Percentiles rank a stretch among this genome's conserved stretches.
Conservation (phyloP, 2,329 filamentous ascomycete species). For the Neofusicoccum parvum region DNA sequence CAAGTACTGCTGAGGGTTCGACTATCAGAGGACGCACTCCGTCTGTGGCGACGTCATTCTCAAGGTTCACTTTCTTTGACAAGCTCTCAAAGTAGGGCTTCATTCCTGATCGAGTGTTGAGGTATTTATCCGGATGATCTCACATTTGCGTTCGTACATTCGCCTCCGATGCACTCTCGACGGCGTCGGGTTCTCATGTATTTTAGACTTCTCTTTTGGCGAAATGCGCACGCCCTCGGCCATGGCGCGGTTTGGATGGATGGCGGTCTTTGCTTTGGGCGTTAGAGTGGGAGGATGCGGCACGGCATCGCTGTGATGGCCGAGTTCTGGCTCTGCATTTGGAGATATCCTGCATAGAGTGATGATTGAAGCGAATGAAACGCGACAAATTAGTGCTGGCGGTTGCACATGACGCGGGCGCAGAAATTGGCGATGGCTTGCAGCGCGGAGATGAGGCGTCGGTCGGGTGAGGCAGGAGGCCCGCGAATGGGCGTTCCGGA, state of each 20-base stretch:
- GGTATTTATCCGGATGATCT: no score
- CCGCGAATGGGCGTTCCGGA: background rate
- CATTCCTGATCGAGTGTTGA: background rate
- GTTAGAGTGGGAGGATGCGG: background rate
- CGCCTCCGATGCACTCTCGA: no score
- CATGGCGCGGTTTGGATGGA: background rate
- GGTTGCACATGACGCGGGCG: background rate
- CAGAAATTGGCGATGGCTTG: background rate
- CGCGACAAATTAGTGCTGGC: background rate
- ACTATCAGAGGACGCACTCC: background rate
- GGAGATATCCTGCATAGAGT: background rate
- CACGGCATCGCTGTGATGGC: background rate
- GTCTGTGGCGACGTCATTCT: background rate
- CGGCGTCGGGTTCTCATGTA: background rate
- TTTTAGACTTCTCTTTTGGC: background rate
- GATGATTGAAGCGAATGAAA: background rate
- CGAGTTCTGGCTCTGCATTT: background rate
- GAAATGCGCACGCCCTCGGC: background rate
- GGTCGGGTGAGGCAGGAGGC: background rate
- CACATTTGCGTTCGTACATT: no score
- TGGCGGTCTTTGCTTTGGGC: background rate
- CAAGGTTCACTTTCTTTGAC: conserved; percentile 1
- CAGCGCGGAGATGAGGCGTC: background rate
- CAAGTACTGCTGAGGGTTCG: background rate
- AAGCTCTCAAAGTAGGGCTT: background rate